phyloP scores from a whole-genome alignment of 805 yeast genomes.

The Saturnispora saitoi region DNA sequence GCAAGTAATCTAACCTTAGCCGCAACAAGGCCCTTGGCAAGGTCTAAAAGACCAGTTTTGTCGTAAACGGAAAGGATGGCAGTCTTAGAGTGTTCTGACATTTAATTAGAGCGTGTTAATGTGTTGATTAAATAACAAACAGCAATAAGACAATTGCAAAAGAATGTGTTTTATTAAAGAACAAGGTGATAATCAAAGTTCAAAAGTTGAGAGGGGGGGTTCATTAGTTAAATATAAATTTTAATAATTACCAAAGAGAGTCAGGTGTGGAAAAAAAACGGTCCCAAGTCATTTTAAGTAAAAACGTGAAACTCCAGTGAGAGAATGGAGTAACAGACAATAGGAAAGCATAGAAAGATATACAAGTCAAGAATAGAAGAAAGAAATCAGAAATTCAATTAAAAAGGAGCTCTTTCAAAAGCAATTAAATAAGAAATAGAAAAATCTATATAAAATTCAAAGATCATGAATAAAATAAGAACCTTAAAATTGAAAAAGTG shows the following conservation, averaged over 20 bases:
- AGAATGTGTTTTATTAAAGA: not conserved
- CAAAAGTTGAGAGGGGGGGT: not conserved
- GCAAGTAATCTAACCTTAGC: conserved; percentile 89
- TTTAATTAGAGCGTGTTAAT: not conserved
- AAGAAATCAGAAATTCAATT: too few species aligned
- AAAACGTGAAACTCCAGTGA: not conserved
- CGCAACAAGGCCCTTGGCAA: conserved; percentile 88
- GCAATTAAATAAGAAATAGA: too few species aligned
- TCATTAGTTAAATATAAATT: not conserved
- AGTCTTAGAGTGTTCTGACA: conserved; percentile 48
- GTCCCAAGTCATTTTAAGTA: not conserved
- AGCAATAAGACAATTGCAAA: not conserved
- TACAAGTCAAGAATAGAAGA: too few species aligned
- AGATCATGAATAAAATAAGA: not conserved
- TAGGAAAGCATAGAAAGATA: not conserved
- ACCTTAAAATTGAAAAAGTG: not conserved
- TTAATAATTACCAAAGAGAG: conserved; percentile 4
- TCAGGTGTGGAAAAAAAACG: conserved; percentile 3
- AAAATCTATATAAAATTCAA: not conserved
- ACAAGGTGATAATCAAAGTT: not conserved
- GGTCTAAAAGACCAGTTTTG: conserved; percentile 91
- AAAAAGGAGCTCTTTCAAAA: too few species aligned
- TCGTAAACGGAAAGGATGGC: conserved; percentile 96
- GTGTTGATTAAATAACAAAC: not conserved
- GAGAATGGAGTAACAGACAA: not conserved